Percentiles rank a stretch among this genome's conserved stretches.
These are phyloP conservation scores for Oryza longistaminata DNA, from an alignment of 176 grass and related monocot genomes.

Conservation along the genomic window DNA sequence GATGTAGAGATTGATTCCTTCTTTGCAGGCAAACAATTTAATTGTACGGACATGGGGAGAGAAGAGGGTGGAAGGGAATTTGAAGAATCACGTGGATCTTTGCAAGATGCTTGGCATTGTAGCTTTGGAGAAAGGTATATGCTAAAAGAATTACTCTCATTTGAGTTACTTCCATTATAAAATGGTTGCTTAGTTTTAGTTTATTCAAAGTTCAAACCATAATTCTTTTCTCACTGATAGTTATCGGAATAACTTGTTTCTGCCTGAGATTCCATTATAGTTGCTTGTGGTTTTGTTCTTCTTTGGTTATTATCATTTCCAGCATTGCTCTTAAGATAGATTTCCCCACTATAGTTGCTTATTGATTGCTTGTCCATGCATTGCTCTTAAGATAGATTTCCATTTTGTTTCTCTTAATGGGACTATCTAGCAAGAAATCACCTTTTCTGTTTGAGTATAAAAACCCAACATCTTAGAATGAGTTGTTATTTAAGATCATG, in stretches of 20 bases:
- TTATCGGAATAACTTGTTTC: background rate
- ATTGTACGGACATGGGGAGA: constrained; percentile 77
- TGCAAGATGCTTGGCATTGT: constrained; percentile 77
- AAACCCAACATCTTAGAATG: background rate
- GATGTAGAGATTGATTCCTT: constrained; percentile 20
- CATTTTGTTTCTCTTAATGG: background rate
- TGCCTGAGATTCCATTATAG: background rate
- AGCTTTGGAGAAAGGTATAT: constrained; percentile 75
- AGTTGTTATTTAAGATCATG: background rate
- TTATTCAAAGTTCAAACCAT: constrained; percentile 4
- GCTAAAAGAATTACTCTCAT: background rate
- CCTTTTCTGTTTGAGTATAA: background rate
- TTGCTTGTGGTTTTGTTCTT: background rate
- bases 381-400: background rate
- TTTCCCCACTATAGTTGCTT: no score
- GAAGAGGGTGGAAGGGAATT: constrained; percentile 64
- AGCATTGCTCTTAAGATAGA: no score
- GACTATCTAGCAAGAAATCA: background rate
- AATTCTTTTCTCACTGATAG: background rate
- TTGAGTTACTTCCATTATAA: background rate
- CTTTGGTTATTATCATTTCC: background rate
- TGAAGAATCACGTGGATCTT: constrained; percentile 90
- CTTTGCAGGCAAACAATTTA: constrained; percentile 64
- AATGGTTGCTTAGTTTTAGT: background rate
- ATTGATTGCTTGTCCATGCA: background rate